A percentile compares a stretch with the other conserved stretches of the same genome.
Conservation (phyloP, 2,329 filamentous ascomycete genomes). For the Aspergillus novoparasiticus region DNA sequence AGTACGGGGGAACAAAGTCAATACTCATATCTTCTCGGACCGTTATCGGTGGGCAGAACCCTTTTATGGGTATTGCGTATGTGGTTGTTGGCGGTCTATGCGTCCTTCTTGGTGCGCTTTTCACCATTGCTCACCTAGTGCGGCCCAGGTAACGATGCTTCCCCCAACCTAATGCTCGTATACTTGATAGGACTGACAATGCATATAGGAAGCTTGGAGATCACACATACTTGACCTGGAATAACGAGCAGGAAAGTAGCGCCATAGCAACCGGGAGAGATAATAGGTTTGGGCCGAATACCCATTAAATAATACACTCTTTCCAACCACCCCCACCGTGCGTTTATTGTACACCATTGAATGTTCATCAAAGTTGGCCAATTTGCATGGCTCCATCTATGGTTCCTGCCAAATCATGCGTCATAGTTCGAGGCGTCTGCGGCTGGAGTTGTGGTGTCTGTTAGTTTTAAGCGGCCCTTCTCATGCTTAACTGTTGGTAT, state of each 20-base stretch:
- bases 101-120: slow-evolving; percentile 82
- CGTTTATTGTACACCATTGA: slow-evolving; percentile 16
- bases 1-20: slow-evolving; percentile 85
- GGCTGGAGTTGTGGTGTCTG: slow-evolving; percentile 9
- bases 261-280: slow-evolving; percentile 61
- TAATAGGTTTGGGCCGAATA: slow-evolving; percentile 44
- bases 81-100: slow-evolving; percentile 92
- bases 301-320: slow-evolving; percentile 16
- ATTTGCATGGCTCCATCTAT: not conserved
- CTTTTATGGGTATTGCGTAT: slow-evolving; percentile 95
- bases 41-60: slow-evolving; percentile 92
- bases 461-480: not conserved
- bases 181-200: not conserved
- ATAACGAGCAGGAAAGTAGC: slow-evolving; percentile 66
- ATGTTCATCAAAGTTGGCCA: not conserved
- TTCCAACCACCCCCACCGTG: not conserved
- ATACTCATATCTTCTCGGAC: slow-evolving; percentile 87
- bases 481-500: not conserved
- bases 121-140: slow-evolving; percentile 87
- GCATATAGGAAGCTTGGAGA: slow-evolving; percentile 86
- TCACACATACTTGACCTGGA: slow-evolving; percentile 97
- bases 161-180: not conserved
- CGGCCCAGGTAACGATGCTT: slow-evolving; percentile 72
- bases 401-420: slow-evolving; percentile 6
- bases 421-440: slow-evolving; percentile 16